Conservation (phyloP, 345 rosid genomes). For the Murraya paniculata region DNA sequence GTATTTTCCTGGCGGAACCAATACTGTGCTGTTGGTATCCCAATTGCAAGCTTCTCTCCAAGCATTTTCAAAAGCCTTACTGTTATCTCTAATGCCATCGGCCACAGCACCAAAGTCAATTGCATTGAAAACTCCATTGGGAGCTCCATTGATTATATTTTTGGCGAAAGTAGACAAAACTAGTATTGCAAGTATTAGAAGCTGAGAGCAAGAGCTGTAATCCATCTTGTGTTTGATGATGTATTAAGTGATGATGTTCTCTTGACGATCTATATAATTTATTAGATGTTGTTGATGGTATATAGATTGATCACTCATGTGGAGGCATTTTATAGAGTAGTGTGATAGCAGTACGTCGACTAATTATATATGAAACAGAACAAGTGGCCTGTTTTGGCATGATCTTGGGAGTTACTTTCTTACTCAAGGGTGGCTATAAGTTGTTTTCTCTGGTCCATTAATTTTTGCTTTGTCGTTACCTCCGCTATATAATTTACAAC, state of each 20-base stretch:
- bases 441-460: not conserved
- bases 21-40: too few relatives aligned
- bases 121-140: not conserved
- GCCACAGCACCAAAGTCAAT: too few relatives aligned
- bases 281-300: not conserved
- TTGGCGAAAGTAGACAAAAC: too few relatives aligned
- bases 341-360: not conserved
- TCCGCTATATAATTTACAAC: not conserved
- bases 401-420: not conserved
- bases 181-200: too few relatives aligned
- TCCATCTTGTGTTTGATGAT: not conserved
- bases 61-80: not conserved
- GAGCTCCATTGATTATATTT: too few relatives aligned
- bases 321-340: not conserved
- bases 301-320: not conserved
- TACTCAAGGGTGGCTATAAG: not conserved
- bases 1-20: too few relatives aligned
- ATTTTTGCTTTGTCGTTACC: not conserved
- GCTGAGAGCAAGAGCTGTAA: not conserved
- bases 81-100: not conserved
- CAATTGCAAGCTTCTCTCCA: too few relatives aligned
- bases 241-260: too few relatives aligned
- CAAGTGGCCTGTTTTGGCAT: not conserved
- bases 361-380: not conserved
- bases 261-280: too few relatives aligned